Evolutionary conservation across 2,329 filamentous ascomycete genomes (phyloP), one percentile per base, ranked within the genome.

Genomic region (Remersonia thermophila): DNA sequence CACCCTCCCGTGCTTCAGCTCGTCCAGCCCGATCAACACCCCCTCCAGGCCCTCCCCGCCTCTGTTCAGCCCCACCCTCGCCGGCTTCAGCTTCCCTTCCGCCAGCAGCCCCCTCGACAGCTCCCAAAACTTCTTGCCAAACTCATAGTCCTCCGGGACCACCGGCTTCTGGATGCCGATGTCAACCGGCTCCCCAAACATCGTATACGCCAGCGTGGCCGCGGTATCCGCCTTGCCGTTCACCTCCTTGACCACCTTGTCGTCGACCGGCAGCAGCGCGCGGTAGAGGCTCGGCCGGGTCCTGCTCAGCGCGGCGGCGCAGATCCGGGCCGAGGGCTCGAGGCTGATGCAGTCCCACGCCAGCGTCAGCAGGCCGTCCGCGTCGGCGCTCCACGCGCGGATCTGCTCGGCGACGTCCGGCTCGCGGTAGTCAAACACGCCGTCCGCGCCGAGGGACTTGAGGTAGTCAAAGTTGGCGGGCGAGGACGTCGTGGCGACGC

Each of bases 351-450:
- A 62, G 47, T 65, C 62, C 48, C 58, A 58, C 9, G 54, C 59
- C 6, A 50, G 38, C 3, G 36, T 35, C 6, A 60, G 34, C 14
- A 23, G 20, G 5, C 9, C 45, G 10, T 44, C 40, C 23, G 47
- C 38, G 25, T 41, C 36, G 17, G 2, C 5, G 38, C 38, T 40
- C 17, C 42, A 45, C 5, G 33, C 40, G 20, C 47, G 51, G 27
- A 47, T 36, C n/a, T 44, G 36, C 5, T 35, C 44, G 1, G 43
- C 39, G 9, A 49, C 39, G 13, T 48, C 36, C 4, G 40, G 37
- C 6, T 37, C 38, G 25, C 32, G 51, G 52, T 72, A 67, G 54
- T 73, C 65, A 39, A 70, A 64, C 17, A 55, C 57, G 3, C 51
- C 48, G 16, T 62, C 60, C 5, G 67, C 68, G 14, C 69, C 69